A percentile compares a stretch with the other conserved stretches of the same genome.
These are phyloP conservation scores for Acmispon strigosus DNA, from an alignment of 306 rosid species.

Conservation along the genomic window DNA sequence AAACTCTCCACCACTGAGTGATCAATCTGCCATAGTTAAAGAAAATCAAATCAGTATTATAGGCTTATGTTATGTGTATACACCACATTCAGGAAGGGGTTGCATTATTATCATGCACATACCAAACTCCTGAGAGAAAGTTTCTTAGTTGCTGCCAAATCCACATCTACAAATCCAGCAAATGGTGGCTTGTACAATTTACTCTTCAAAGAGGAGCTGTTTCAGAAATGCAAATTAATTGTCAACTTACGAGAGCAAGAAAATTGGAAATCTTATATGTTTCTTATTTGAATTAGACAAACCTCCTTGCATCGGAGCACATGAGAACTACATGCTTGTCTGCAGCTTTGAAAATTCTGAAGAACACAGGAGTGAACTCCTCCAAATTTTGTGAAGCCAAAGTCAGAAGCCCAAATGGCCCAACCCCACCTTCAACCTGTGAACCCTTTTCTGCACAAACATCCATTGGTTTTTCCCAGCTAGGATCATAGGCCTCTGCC, in stretches of 20 bases:
- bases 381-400: constrained; percentile 54
- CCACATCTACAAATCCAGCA: constrained; percentile 74
- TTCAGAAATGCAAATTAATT: not conserved
- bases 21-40: constrained; percentile 54
- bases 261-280: not conserved
- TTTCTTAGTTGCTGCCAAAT: constrained; percentile 37
- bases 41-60: too few relatives aligned
- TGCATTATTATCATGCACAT: constrained; percentile 17
- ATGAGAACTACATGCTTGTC: constrained; percentile 57
- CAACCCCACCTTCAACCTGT: constrained; percentile 53
- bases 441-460: constrained; percentile 56
- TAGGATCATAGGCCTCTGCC: constrained; percentile 70
- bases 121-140: constrained; percentile 86
- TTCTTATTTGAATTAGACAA: not conserved
- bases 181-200: constrained; percentile 20
- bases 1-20: constrained; percentile 83
- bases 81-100: not conserved
- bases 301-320: constrained; percentile 87
- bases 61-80: too few relatives aligned
- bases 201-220: constrained; percentile 52
- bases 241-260: not conserved
- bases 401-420: constrained; percentile 88
- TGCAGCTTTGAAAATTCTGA: constrained; percentile 59
- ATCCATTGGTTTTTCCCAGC: constrained; percentile 60
- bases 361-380: constrained; percentile 87